A percentile compares a stretch with the other conserved stretches of the same genome.
phyloP scores from a whole-genome alignment of 441 rosid species.

The Manihot esculenta region DNA sequence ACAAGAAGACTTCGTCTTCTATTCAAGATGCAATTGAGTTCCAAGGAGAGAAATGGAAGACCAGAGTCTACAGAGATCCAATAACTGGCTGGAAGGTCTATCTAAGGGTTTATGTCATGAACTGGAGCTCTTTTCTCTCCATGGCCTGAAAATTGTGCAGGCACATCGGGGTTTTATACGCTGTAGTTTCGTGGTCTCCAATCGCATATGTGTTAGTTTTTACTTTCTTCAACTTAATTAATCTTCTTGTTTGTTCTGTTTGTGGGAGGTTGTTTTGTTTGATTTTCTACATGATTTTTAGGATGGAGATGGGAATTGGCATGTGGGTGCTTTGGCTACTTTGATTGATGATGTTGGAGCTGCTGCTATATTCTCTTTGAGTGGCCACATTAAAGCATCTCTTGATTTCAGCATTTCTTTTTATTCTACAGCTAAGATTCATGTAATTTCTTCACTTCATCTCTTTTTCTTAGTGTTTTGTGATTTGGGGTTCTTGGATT shows the following conservation, averaged over 20 bases:
- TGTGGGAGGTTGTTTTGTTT: neutral
- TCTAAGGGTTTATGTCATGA: constrained; percentile 18
- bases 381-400: constrained; percentile 31
- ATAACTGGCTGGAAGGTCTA: constrained; percentile 19
- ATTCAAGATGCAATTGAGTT: no score
- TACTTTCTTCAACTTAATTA: no score
- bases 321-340: constrained; percentile 51
- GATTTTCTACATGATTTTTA: constrained; percentile 3
- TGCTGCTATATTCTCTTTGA: constrained; percentile 34
- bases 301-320: constrained; percentile 62
- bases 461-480: neutral
- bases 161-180: constrained; percentile 30
- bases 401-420: constrained; percentile 53
- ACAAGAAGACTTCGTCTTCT: no score
- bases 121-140: constrained; percentile 22
- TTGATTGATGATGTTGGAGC: constrained; percentile 51
- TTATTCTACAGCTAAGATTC: constrained; percentile 48
- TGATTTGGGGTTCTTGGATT: neutral
- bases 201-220: constrained; percentile 33
- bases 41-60: constrained; percentile 21
- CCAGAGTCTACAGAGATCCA: neutral
- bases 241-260: neutral
- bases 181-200: constrained; percentile 39
- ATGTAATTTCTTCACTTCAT: constrained; percentile 24
- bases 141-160: constrained; percentile 27